A percentile compares a stretch with the other conserved stretches of the same genome.
These are phyloP conservation scores for Microdochium paspali DNA, from an alignment of 2,329 filamentous ascomycete species.

Conservation along the genomic window DNA sequence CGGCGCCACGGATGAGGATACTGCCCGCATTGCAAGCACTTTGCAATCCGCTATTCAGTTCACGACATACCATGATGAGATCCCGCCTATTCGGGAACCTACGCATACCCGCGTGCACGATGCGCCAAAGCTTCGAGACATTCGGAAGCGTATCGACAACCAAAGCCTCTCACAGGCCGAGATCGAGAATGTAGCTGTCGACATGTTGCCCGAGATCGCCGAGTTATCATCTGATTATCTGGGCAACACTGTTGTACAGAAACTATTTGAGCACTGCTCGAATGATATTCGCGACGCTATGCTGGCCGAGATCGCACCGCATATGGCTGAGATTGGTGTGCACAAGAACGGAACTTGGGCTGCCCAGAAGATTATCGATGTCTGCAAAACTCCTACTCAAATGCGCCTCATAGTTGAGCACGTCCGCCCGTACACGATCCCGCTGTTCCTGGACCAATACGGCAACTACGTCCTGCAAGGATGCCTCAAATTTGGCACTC, in stretches of 20 bases:
- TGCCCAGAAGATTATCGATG: conserved; percentile 97
- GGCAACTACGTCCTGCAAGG: conserved; percentile 98
- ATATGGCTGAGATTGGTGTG: conserved; percentile 90
- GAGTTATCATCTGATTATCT: conserved; percentile 93
- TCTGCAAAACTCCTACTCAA: conserved; percentile 76
- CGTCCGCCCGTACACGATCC: conserved; percentile 76
- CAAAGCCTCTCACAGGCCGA: conserved; percentile 76
- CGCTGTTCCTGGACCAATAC: conserved; percentile 93
- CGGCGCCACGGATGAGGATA: conserved; percentile 74
- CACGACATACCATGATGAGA: conserved; percentile 66
- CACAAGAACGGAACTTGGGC: conserved; percentile 99
- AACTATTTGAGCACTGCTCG: conserved; percentile 93
- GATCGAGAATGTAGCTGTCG: conserved; percentile 83
- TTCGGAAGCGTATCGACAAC: conserved; percentile 96
- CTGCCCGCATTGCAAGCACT: conserved; percentile 58
- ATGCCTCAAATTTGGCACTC: conserved; percentile 81
- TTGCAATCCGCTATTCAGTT: conserved; percentile 72
- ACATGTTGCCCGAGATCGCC: conserved; percentile 94
- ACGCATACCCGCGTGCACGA: conserved; percentile 85
- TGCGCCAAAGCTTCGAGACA: conserved; percentile 88
- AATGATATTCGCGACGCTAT: conserved; percentile 86
- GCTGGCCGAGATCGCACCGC: conserved; percentile 78
- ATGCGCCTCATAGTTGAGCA: conserved; percentile 78
- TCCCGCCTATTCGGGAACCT: conserved; percentile 81
- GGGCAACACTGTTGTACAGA: conserved; percentile 98